Conservation (phyloP, 202 grass and related monocot genomes). For the Schoenoplectus triqueter region DNA sequence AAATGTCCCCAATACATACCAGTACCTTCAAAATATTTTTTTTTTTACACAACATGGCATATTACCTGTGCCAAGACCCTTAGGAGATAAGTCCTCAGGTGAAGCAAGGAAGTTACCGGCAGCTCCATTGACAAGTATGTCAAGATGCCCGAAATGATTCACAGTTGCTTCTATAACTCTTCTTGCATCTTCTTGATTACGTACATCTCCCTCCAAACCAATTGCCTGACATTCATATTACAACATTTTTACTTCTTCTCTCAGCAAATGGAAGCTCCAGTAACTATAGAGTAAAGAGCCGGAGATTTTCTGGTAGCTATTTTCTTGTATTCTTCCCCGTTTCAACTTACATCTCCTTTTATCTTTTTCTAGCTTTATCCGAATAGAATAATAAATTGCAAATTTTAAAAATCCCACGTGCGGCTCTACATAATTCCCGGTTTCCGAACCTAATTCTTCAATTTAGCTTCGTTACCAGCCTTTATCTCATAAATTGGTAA, state of each 20-base stretch:
- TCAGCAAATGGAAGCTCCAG: background rate
- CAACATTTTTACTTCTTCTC: background rate
- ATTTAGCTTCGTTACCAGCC: background rate
- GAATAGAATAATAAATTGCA: background rate
- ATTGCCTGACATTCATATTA: slow-evolving; percentile 56
- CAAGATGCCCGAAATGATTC: slow-evolving; percentile 69
- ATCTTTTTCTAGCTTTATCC: background rate
- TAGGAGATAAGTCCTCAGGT: slow-evolving; percentile 89
- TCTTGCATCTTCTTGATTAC: slow-evolving; percentile 74
- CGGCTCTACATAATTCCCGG: background rate
- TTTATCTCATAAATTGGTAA: background rate
- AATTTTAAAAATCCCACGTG: background rate
- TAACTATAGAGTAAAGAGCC: background rate
- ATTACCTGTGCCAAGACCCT: slow-evolving; percentile 83
- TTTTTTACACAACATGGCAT: too few relatives aligned
- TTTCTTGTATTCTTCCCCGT: too few relatives aligned
- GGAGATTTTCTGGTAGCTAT: too few relatives aligned
- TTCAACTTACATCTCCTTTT: background rate
- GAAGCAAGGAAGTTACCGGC: slow-evolving; percentile 95
- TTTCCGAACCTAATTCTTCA: background rate
- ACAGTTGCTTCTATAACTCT: slow-evolving; percentile 69
- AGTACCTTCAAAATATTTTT: too few relatives aligned
- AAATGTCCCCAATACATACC: too few relatives aligned
- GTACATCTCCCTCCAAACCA: slow-evolving; percentile 86
- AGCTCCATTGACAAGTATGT: slow-evolving; percentile 92